These are phyloP conservation scores for Tolypocladium pustulatum DNA, from an alignment of 2,329 filamentous ascomycete genomes.

Conservation along the genomic window DNA sequence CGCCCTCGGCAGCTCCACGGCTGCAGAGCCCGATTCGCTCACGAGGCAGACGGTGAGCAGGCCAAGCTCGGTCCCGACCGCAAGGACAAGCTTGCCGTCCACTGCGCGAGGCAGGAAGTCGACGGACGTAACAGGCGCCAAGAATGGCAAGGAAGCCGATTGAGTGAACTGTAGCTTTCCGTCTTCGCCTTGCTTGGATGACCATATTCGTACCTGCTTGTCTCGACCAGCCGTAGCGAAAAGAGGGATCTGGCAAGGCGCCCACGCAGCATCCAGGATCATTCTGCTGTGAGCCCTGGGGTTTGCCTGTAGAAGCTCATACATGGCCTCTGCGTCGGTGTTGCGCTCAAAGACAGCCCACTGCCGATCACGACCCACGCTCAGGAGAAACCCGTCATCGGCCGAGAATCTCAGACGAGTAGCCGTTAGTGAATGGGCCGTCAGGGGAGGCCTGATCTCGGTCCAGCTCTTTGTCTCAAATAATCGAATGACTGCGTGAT, in stretches of 20 bases:
- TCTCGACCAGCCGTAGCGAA: constrained; percentile 90
- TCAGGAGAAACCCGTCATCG: constrained; percentile 67
- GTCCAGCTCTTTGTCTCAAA: constrained; percentile 85
- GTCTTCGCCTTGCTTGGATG: constrained; percentile 18
- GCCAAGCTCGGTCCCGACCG: constrained; percentile 48
- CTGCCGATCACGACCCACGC: constrained; percentile 82
- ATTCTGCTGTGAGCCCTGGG: constrained; percentile 84
- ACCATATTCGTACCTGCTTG: constrained; percentile 71
- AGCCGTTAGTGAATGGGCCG: constrained; percentile 79
- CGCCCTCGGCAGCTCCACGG: constrained; percentile 21
- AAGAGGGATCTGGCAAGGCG: constrained; percentile 39
- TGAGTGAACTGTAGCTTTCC: constrained; percentile 35
- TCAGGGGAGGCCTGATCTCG: constrained; percentile 71
- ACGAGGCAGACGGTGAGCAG: constrained; percentile 32
- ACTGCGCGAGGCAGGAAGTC: constrained; percentile 43
- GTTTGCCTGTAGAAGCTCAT: constrained; percentile 52
- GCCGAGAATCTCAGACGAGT: constrained; percentile 71
- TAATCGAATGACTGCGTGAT: constrained; percentile 87
- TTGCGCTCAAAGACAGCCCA: constrained; percentile 70
- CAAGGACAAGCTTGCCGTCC: constrained; percentile 30
- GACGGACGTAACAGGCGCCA: constrained; percentile 58
- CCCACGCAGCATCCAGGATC: constrained; percentile 85
- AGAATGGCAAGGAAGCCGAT: constrained; percentile 40
- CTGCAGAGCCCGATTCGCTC: constrained; percentile 26
- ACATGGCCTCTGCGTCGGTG: constrained; percentile 28